Percentiles rank a stretch among this genome's conserved stretches.
Conservation (phyloP, 73 alveolate genomes). For the Paramecium primaurelia region DNA sequence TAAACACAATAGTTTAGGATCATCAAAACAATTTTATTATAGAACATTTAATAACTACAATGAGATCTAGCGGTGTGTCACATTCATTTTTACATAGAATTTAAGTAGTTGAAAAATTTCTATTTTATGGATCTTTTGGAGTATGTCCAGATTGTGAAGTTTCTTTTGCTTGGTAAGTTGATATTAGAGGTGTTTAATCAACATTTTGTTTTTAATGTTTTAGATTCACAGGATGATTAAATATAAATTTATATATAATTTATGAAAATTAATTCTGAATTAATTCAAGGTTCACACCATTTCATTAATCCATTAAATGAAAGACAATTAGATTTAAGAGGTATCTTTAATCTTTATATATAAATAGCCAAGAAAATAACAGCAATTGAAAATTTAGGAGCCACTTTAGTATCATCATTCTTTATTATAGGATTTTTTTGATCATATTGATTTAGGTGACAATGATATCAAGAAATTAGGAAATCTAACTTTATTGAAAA, state of each 20-base stretch:
- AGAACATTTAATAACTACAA: neutral
- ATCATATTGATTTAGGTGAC: constrained; percentile 57
- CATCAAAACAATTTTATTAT: constrained; percentile 19
- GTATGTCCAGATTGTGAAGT: neutral
- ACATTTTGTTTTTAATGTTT: constrained; percentile 24
- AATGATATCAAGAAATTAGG: constrained; percentile 60
- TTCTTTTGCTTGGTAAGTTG: constrained; percentile 17
- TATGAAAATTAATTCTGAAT: constrained; percentile 57
- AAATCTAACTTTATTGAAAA: constrained; percentile 43
- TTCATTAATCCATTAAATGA: constrained; percentile 56
- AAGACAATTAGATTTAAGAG: constrained; percentile 57
- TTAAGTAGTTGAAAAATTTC: constrained; percentile 11
- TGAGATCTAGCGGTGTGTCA: constrained; percentile 19
- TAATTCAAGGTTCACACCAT: constrained; percentile 44
- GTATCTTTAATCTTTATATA: neutral
- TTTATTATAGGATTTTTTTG: constrained; percentile 56
- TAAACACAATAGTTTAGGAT: neutral
- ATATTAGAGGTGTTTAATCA: neutral
- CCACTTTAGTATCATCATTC: constrained; percentile 46
- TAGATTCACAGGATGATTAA: neutral
- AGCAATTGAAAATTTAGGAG: constrained; percentile 60
- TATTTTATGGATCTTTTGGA: constrained; percentile 31
- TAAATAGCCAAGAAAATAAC: constrained; percentile 38
- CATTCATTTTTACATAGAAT: constrained; percentile 9
- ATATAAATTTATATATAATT: neutral